Evolutionary conservation across 2,329 filamentous ascomycete species (phyloP).

Genomic region (Whalleya microplaca): DNA sequence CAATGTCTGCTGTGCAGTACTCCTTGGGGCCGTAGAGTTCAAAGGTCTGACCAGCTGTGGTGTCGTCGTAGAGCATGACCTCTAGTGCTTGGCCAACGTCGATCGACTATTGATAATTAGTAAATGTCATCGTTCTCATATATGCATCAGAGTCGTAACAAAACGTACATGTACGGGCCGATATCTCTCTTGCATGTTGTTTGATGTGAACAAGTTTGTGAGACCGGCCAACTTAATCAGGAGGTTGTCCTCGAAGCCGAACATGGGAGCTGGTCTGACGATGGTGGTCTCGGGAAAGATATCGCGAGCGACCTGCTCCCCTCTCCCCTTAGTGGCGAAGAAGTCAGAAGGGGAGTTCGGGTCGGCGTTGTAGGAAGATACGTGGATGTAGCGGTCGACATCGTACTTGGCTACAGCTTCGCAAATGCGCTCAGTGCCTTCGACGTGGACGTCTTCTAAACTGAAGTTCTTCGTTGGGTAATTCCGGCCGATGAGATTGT

Average conservation of each 20-base stretch:
- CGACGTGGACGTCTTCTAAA: constrained; percentile 88
- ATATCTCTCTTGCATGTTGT: constrained; percentile 90
- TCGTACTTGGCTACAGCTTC: constrained; percentile 98
- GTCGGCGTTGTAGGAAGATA: constrained; percentile 92
- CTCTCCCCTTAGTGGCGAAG: constrained; percentile 86
- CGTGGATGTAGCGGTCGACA: constrained; percentile 92
- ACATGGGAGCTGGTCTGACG: constrained; percentile 90
- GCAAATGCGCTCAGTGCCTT: constrained; percentile 88
- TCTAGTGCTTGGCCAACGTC: constrained; percentile 91
- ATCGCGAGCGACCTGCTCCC: constrained; percentile 80
- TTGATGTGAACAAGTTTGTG: constrained; percentile 84
- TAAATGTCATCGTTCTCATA: not conserved
- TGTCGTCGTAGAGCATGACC: constrained; percentile 88
- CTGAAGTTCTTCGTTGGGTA: constrained; percentile 99
- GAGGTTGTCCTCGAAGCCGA: constrained; percentile 92
- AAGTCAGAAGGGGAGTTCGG: constrained; percentile 83
- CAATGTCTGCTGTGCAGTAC: constrained; percentile 87
- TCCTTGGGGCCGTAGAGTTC: constrained; percentile 94
- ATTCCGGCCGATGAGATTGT: constrained; percentile 91
- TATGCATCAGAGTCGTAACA: not conserved
- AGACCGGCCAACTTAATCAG: constrained; percentile 82
- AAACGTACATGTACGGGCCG: constrained; percentile 82
- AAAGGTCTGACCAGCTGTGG: constrained; percentile 85
- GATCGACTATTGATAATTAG: constrained; percentile 62
- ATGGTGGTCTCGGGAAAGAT: constrained; percentile 98